phyloP scores from a whole-genome alignment of 2,329 filamentous ascomycete species.

The Neofusicoccum laricinum region DNA sequence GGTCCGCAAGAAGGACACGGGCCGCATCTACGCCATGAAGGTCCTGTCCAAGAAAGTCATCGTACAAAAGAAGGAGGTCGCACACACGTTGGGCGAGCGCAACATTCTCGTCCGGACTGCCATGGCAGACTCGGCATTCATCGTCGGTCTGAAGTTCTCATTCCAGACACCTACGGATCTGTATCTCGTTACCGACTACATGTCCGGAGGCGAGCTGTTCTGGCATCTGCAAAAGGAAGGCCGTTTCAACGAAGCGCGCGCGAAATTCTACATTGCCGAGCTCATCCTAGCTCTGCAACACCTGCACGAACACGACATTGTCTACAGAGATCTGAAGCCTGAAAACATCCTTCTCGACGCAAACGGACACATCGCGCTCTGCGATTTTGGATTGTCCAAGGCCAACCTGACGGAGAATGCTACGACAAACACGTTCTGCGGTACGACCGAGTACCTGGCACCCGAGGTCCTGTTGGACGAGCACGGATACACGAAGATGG shows the following conservation, averaged over 20 bases:
- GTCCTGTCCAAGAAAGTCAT: slow-evolving; percentile 99
- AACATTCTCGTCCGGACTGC: slow-evolving; percentile 97
- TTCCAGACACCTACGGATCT: slow-evolving; percentile 97
- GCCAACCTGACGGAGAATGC: slow-evolving; percentile 96
- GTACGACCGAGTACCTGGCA: slow-evolving; percentile 94
- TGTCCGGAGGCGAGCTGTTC: slow-evolving; percentile 97
- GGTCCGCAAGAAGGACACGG: slow-evolving; percentile 94
- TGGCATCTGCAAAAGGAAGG: slow-evolving; percentile 98
- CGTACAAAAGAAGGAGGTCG: slow-evolving; percentile 98
- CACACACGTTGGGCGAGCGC: slow-evolving; percentile 92
- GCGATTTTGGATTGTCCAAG: slow-evolving; percentile 96
- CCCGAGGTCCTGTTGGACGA: slow-evolving; percentile 95
- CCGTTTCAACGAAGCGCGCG: slow-evolving; percentile 87
- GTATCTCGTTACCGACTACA: slow-evolving; percentile 98
- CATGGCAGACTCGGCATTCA: slow-evolving; percentile 93
- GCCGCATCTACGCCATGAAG: slow-evolving; percentile 98
- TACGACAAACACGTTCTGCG: slow-evolving; percentile 98
- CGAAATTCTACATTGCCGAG: slow-evolving; percentile 98
- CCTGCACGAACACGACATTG: slow-evolving; percentile 93
- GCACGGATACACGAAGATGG: slow-evolving; percentile 98
- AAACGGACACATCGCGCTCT: slow-evolving; percentile 95
- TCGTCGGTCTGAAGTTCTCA: slow-evolving; percentile 96
- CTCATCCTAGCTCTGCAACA: slow-evolving; percentile 93
- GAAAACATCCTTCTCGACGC: slow-evolving; percentile 97
- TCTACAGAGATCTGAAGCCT: slow-evolving; percentile 95